These are phyloP conservation scores for Dillenia suffruticosa DNA, from an alignment of 164 flowering plant species.

Conservation along the genomic window DNA sequence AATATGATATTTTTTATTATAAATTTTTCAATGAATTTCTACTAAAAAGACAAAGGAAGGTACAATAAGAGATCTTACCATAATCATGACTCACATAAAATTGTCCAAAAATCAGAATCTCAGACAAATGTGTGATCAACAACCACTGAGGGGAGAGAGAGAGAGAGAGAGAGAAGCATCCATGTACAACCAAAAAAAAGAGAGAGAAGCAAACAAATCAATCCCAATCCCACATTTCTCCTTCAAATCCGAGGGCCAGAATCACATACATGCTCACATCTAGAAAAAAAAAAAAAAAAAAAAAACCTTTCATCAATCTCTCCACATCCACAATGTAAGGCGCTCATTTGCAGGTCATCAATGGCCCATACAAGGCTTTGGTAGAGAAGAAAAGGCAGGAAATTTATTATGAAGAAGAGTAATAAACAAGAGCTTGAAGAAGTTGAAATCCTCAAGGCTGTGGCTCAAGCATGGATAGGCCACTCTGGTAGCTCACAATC, in stretches of 20 bases:
- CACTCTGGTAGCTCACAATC: conserved; percentile 40
- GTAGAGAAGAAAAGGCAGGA: conserved; percentile 12
- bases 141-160: no score
- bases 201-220: conserved; percentile 1
- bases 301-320: conserved; percentile 3
- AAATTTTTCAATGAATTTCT: no score
- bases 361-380: conserved; percentile 11
- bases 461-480: conserved; percentile 89
- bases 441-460: conserved; percentile 75
- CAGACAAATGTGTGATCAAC: no score
- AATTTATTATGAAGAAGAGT: background rate
- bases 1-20: no score
- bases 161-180: background rate
- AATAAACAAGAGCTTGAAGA: conserved; percentile 19
- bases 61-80: no score
- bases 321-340: conserved; percentile 22
- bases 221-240: conserved; percentile 8
- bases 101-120: no score
- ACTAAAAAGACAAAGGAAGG: no score
- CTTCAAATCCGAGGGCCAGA: background rate
- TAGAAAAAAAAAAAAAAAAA: background rate
- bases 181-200: no score
- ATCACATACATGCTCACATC: background rate
- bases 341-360: conserved; percentile 23
- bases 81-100: no score